These are phyloP conservation scores for Quercus berberidifolia DNA, from an alignment of 306 rosid genomes.

Conservation along the genomic window DNA sequence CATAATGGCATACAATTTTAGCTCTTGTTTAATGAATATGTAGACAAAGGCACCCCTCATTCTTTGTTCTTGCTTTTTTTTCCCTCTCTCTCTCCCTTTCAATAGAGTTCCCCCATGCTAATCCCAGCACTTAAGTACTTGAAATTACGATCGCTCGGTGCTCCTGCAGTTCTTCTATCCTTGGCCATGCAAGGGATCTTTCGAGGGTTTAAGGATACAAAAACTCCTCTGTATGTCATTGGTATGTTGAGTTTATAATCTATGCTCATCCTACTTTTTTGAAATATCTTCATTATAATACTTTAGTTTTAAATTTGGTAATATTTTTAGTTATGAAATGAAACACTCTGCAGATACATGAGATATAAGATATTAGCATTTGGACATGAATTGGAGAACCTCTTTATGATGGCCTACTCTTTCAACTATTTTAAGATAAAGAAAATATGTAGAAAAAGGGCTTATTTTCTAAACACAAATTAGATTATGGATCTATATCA, in stretches of 20 bases:
- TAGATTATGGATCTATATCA: no score
- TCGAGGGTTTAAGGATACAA: conserved; percentile 95
- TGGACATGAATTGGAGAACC: neutral
- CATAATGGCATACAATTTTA: neutral
- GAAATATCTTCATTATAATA: no score
- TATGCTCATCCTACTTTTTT: neutral
- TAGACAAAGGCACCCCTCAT: neutral
- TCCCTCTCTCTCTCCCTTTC: neutral
- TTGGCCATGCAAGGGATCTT: conserved; percentile 98
- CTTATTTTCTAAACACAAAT: no score
- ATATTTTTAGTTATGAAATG: no score
- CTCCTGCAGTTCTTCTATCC: conserved; percentile 99
- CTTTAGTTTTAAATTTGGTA: no score
- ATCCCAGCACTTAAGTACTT: conserved; percentile 71
- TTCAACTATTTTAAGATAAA: no score
- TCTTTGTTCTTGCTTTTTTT: neutral
- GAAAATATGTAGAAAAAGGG: no score
- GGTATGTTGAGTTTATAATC: conserved; percentile 33
- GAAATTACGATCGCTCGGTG: conserved; percentile 77
- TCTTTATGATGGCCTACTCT: no score
- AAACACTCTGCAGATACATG: neutral
- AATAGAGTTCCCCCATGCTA: conserved; percentile 79
- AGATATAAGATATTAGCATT: neutral
- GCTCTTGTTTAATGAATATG: neutral
- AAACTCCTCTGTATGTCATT: conserved; percentile 85